phyloP scores from a whole-genome alignment of 106 monocot genomes.

The Iris macrosiphon region DNA sequence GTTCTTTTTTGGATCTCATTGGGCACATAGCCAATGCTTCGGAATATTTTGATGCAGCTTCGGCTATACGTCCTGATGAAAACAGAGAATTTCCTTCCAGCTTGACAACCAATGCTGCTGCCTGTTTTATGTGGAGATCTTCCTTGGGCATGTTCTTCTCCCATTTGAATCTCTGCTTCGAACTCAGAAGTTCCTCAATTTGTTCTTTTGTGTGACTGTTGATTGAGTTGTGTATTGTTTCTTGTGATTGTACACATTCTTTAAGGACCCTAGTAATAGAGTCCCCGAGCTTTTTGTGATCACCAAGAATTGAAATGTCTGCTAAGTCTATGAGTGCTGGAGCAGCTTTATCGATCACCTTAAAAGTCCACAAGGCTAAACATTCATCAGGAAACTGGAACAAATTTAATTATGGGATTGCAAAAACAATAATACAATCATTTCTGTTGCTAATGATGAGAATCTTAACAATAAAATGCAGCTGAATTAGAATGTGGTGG shows the following conservation, averaged over 20 bases:
- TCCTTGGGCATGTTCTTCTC: slow-evolving; percentile 86
- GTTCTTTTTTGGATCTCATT: slow-evolving; percentile 78
- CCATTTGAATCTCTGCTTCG: slow-evolving; percentile 50
- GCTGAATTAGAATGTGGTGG: too few species aligned
- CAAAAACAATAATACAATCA: too few species aligned
- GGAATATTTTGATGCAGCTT: slow-evolving; percentile 74
- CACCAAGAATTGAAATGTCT: slow-evolving; percentile 59
- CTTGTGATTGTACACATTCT: slow-evolving; percentile 42
- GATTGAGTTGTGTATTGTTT: slow-evolving; percentile 12
- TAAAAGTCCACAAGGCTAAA: neutral
- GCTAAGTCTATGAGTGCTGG: slow-evolving; percentile 58
- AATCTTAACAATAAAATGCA: too few species aligned
- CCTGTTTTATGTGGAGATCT: slow-evolving; percentile 84
- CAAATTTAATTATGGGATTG: too few species aligned
- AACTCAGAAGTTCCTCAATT: slow-evolving; percentile 54
- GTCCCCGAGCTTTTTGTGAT: slow-evolving; percentile 70
- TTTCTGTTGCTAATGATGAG: too few species aligned
- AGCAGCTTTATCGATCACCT: slow-evolving; percentile 84
- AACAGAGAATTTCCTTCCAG: slow-evolving; percentile 92
- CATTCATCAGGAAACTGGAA: too few species aligned
- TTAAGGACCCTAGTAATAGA: slow-evolving; percentile 54
- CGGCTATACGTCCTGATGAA: slow-evolving; percentile 76
- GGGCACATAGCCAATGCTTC: slow-evolving; percentile 95
- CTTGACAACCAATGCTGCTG: slow-evolving; percentile 73
- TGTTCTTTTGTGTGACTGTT: slow-evolving; percentile 40